Percentiles rank a stretch among this genome's conserved stretches.
These are phyloP conservation scores for Colletotrichum lindemuthianum DNA, from an alignment of 2,329 filamentous ascomycete species.

Conservation along the genomic window DNA sequence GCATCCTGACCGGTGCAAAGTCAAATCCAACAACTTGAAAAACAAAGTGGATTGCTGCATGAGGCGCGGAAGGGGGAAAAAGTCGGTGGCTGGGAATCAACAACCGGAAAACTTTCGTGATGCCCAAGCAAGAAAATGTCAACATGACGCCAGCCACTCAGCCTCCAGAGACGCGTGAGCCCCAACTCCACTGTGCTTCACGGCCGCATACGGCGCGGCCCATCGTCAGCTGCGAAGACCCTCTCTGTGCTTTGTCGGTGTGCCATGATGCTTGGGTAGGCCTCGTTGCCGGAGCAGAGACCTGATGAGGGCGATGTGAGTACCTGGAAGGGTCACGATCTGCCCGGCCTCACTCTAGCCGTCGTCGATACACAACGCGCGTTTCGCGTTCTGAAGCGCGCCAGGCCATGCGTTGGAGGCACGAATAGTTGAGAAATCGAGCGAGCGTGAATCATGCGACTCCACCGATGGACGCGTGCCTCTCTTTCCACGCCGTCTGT, in stretches of 20 bases:
- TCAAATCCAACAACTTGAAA: conserved; percentile 32
- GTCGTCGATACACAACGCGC: conserved; percentile 20
- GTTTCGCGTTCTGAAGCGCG: conserved; percentile 31
- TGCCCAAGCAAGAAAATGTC: conserved; percentile 32
- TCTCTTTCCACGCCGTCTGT: neutral
- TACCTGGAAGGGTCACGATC: conserved; percentile 2
- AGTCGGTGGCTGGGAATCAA: conserved; percentile 34
- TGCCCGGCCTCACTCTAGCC: conserved; percentile 1
- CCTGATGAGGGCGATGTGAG: too few relatives aligned
- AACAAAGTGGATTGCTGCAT: neutral
- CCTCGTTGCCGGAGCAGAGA: neutral
- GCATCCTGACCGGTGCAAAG: conserved; percentile 22
- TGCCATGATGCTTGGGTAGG: conserved; percentile 32
- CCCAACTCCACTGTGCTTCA: conserved; percentile 41
- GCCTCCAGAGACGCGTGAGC: conserved; percentile 31
- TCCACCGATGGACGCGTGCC: conserved; percentile 22
- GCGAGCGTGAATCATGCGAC: conserved; percentile 32
- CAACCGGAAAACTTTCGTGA: conserved; percentile 25
- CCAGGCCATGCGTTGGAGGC: conserved; percentile 22
- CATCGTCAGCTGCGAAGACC: conserved; percentile 30
- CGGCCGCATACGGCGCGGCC: conserved; percentile 41
- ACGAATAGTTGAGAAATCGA: conserved; percentile 26
- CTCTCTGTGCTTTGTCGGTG: conserved; percentile 27
- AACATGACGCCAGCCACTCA: conserved; percentile 34
- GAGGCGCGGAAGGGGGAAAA: conserved; percentile 14